phyloP scores from a whole-genome alignment of 1,284 basidiomycete genomes.

The Ceratorhiza oryzae-sativae region DNA sequence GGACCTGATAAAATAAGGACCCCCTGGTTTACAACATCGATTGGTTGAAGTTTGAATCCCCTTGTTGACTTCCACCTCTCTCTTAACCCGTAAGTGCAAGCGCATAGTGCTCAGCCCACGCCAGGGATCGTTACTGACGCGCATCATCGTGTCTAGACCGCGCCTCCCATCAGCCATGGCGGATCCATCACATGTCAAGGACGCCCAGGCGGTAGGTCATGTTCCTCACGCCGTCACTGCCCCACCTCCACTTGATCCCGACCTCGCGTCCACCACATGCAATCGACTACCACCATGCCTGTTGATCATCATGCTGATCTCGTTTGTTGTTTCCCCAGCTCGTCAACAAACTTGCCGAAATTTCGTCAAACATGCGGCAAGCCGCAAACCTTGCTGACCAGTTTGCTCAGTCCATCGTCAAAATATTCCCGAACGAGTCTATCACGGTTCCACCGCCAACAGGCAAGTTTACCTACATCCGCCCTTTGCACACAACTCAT shows the following conservation, averaged over 20 bases:
- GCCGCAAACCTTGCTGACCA: constrained; percentile 24
- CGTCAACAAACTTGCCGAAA: constrained; percentile 27
- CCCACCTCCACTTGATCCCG: background rate
- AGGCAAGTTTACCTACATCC: background rate
- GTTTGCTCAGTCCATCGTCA: constrained; percentile 24
- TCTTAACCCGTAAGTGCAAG: background rate
- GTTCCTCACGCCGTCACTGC: constrained; percentile 18
- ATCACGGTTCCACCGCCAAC: constrained; percentile 8
- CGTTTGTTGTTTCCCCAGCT: constrained; percentile 1
- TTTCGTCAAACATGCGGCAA: constrained; percentile 28
- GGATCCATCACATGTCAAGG: constrained; percentile 27
- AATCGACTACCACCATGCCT: background rate
- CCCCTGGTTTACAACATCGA: constrained; percentile 24
- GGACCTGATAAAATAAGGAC: constrained; percentile 29
- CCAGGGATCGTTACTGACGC: background rate
- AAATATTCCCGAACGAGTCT: constrained; percentile 11
- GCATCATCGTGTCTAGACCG: background rate
- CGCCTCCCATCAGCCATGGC: constrained; percentile 17
- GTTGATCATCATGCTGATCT: background rate
- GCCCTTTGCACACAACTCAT: background rate
- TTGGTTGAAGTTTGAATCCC: background rate
- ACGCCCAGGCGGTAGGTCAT: constrained; percentile 30
- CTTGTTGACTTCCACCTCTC: background rate
- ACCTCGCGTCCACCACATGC: background rate
- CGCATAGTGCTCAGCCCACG: background rate